These are phyloP conservation scores for Metschnikowia peoriensis DNA, from an alignment of 805 yeast species.

Conservation along the genomic window DNA sequence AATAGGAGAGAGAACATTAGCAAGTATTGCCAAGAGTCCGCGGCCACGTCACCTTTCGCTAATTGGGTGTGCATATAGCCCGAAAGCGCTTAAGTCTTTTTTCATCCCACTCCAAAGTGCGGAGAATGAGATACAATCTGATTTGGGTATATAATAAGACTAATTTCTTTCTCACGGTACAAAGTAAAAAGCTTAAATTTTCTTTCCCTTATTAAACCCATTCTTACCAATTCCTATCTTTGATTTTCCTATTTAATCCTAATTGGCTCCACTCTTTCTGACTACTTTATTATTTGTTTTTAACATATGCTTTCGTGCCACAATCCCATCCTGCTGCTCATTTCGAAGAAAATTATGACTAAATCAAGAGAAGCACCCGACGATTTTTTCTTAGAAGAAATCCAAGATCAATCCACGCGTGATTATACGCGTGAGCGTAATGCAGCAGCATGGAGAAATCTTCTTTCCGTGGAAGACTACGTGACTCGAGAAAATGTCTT, in stretches of 20 bases:
- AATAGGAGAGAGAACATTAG: too few species aligned
- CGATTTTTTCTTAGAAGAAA: constrained; percentile 16
- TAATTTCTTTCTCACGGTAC: neutral
- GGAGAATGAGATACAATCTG: too few species aligned
- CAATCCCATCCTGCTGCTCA: neutral
- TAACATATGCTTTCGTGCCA: neutral
- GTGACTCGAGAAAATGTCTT: constrained; percentile 32
- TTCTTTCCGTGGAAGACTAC: constrained; percentile 33
- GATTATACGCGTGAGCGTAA: constrained; percentile 36
- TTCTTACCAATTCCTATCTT: neutral
- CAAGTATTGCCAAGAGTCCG: neutral
- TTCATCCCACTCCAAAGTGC: neutral
- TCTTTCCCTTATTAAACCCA: neutral
- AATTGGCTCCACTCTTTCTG: neutral
- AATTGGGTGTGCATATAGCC: neutral
- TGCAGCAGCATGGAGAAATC: constrained; percentile 36
- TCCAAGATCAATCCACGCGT: constrained; percentile 25
- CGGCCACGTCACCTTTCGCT: neutral
- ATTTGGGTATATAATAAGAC: neutral
- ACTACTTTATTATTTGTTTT: neutral
- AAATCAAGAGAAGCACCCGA: constrained; percentile 7
- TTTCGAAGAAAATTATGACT: neutral
- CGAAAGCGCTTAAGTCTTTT: constrained; percentile 2
- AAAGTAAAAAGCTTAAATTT: neutral
- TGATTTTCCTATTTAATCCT: neutral